Conservation (phyloP, 345 rosid genomes). For the Garcia nutans region DNA sequence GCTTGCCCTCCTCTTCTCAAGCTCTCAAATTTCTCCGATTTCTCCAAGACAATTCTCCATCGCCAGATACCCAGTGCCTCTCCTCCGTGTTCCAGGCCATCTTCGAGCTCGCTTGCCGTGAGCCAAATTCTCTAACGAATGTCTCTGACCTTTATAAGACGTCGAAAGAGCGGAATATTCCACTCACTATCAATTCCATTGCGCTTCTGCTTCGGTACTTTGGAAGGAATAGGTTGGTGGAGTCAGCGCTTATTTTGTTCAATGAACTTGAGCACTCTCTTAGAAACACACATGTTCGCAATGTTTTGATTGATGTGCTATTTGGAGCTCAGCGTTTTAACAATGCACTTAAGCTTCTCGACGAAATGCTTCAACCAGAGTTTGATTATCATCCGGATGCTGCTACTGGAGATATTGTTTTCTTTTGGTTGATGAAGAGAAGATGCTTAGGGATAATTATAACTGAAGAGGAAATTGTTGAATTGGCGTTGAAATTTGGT, state of each 20-base stretch:
- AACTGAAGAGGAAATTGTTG: conserved; percentile 38
- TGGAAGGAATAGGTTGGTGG: conserved; percentile 47
- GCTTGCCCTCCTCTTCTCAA: conserved; percentile 45
- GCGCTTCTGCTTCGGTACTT: conserved; percentile 48
- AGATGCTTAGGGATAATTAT: conserved; percentile 26
- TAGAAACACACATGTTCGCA: conserved; percentile 46
- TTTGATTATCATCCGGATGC: conserved; percentile 44
- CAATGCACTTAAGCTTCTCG: conserved; percentile 73
- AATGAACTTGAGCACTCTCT: conserved; percentile 32
- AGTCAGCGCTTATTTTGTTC: conserved; percentile 44
- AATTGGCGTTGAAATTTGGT: conserved; percentile 47
- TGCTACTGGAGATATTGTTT: conserved; percentile 45
- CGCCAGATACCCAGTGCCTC: conserved; percentile 29
- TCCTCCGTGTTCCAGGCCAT: conserved; percentile 56
- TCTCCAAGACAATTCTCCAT: conserved; percentile 37
- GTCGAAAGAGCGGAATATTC: conserved; percentile 49
- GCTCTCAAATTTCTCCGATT: conserved; percentile 60
- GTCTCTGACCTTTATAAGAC: conserved; percentile 45
- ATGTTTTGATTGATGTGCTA: conserved; percentile 36
- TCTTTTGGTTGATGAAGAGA: conserved; percentile 35
- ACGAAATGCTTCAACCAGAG: conserved; percentile 64
- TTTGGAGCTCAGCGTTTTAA: conserved; percentile 38
- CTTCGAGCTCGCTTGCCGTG: conserved; percentile 50
- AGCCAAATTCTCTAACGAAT: conserved; percentile 33
- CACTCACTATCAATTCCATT: conserved; percentile 43